Evolutionary conservation across 2,329 filamentous ascomycete species (phyloP), one percentile per base, ranked within the genome.

Genomic region (Verticillium albo-atrum): DNA sequence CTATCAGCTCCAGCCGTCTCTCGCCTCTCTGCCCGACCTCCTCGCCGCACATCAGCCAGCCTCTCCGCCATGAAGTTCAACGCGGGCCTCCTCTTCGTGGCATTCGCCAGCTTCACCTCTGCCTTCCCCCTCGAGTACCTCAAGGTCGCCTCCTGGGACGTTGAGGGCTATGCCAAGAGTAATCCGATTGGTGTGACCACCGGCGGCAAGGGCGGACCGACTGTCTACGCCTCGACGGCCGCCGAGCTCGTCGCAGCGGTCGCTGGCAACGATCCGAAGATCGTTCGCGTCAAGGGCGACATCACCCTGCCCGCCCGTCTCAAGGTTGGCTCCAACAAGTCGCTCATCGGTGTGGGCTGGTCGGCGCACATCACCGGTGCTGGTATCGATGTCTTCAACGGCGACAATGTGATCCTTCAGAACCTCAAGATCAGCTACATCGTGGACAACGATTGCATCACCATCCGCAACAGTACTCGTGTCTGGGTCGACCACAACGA

Each of bases 401-500:
- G 67, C 4, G 68, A 70, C 28, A 78, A 78, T 55, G 73, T 78
- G 12, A 74, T 78, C 47, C 62, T 78, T 14, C 74, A 74, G 50
- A 78, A 78, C 61, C 56, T 72, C 20, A 72, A 72, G 61, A 71
- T 72, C 60, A 62, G 62, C 58, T 64, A 73, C 53, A 75, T 79
- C 32, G 52, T 71, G 4, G 75, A 71, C 54, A 73, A 74, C 17
- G 78, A 80, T 58, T 71, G 71, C 61, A 76, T 80, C 58, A 76
- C 74, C 4, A 72, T 79, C 35, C 71, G 73, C n/a, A 76, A 78
- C 68, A 72, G 73, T 27, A 80, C 76, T 2, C 68, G 77, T 3
- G 74, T 80, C 1, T 80, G 78, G 78, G 67, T 80, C 26, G 78
- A 80, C 56, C 78, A 80, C 63, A 78, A 77, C 54, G 78, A 80